A percentile compares a stretch with the other conserved stretches of the same genome.
Evolutionary conservation across 805 yeast genomes (phyloP).

Genomic region (Candida jianshihensis): DNA sequence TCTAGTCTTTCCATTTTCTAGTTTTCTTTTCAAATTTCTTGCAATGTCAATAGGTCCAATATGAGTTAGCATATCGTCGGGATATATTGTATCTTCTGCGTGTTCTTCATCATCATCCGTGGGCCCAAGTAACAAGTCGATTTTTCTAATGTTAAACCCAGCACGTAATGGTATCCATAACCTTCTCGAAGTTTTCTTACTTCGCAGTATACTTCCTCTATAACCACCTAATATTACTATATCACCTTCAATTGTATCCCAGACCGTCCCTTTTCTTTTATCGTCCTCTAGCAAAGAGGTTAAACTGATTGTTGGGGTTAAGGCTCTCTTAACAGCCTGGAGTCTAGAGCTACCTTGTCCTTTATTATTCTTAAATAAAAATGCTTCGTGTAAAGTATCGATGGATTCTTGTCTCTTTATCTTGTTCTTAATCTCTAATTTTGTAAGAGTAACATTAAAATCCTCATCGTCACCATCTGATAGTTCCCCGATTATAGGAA

Average conservation of each 20-base stretch:
- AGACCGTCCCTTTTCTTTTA: constrained; percentile 32
- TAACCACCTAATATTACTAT: constrained; percentile 82
- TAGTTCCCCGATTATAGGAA: constrained; percentile 17
- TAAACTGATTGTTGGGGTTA: constrained; percentile 39
- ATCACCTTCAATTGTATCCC: constrained; percentile 65
- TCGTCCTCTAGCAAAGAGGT: constrained; percentile 15
- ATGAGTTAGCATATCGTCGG: constrained; percentile 75
- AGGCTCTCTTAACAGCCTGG: constrained; percentile 60
- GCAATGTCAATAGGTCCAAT: constrained; percentile 86
- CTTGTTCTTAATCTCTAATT: constrained; percentile 24
- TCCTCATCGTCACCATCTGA: constrained; percentile 7
- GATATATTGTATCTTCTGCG: constrained; percentile 45
- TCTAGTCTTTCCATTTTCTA: constrained; percentile 52
- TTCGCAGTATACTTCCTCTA: constrained; percentile 74
- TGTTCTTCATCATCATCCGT: constrained; percentile 57
- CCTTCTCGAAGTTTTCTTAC: constrained; percentile 52
- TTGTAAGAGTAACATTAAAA: constrained; percentile 5
- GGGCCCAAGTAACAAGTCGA: constrained; percentile 70
- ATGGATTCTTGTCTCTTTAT: constrained; percentile 48
- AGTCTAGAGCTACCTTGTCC: constrained; percentile 62
- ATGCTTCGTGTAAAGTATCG: constrained; percentile 57
- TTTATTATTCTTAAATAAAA: constrained; percentile 41
- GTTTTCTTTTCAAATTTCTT: constrained; percentile 46
- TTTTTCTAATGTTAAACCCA: constrained; percentile 66
- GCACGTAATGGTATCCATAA: constrained; percentile 88